Evolutionary conservation across 345 rosid species (phyloP).

Genomic region (Cochlearia excelsa): DNA sequence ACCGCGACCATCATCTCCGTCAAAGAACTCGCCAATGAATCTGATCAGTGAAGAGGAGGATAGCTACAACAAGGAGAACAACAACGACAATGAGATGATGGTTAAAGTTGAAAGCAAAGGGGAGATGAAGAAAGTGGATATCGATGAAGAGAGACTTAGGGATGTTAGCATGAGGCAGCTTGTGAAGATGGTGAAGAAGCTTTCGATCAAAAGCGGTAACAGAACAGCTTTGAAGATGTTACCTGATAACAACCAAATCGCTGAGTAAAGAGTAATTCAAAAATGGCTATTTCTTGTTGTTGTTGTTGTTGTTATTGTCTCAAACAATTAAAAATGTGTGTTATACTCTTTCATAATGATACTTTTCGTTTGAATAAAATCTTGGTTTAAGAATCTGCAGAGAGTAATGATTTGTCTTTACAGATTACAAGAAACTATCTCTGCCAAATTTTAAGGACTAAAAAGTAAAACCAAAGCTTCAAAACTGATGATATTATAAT

Average conservation of each 20-base stretch:
- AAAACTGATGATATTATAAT: no score
- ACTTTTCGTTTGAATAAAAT: constrained; percentile 17
- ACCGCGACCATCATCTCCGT: constrained; percentile 26
- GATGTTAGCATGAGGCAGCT: constrained; percentile 47
- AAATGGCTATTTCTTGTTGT: background rate
- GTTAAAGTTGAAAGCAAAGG: constrained; percentile 21
- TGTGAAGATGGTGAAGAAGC: constrained; percentile 39
- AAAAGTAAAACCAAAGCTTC: no score
- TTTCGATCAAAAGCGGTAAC: constrained; percentile 17
- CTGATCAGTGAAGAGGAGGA: no score
- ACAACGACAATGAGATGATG: constrained; percentile 20
- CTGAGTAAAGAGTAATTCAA: constrained; percentile 14
- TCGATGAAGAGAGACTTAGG: constrained; percentile 31
- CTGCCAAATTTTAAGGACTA: no score
- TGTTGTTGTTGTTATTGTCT: constrained; percentile 9
- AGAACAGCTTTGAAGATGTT: constrained; percentile 33
- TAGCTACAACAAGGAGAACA: constrained; percentile 23
- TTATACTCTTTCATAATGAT: background rate
- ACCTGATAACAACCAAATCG: constrained; percentile 28
- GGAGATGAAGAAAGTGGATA: constrained; percentile 24
- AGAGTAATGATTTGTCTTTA: no score
- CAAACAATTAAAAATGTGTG: background rate
- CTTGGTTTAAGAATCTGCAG: background rate
- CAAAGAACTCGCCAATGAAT: constrained; percentile 18
- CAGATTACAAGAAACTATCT: no score